Base-by-base conservation (phyloP, 768 basidiomycete species). In the Termitomyces sp. region DNA sequence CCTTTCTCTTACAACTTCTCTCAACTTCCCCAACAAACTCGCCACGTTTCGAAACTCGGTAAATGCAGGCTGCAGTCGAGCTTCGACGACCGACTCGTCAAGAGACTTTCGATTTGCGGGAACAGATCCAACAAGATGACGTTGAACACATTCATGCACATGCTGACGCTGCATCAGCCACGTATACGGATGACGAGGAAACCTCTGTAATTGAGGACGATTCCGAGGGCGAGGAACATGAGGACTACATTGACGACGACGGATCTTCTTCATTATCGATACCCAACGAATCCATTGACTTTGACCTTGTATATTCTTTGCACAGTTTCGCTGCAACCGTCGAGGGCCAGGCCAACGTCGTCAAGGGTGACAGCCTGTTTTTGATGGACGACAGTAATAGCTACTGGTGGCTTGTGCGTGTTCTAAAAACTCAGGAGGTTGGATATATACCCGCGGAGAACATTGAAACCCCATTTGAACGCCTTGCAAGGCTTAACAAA, bases 341-440 rank as follows among this genome's bases (percentile, higher is more conserved):
- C 33, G 96, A 98, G 65, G 97, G 97, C 23, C 97, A 99, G 73
- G 97, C 97, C 2, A 97, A 91, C 61, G 97, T 99, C 60, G 92
- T 97, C 70, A 98, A 98, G 72, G 97, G 97, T 23, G 96, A 99
- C 77, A 91, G 91, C 58, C 80, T 99, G 43, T 88, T 94, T 67
- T 78, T 99, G 41, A 93, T 98, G 83, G 97, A 99, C 73, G 97
- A 99, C 70, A 93, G 88, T 54, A 98, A 99, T 71, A 93, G 91
- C 71, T 99, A 99, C 74, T 98, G 97, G 97, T 98, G 97, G 97
- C 89, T 98, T 47, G 96, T 99, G 7, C 85, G 94, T 44, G 97
- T 99, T 9, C 85, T 99, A 59, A 98, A 98, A 75, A 98, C 96
- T 7, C 94, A 98, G 70, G 94, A 97, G 64, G 93, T 99, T 15